phyloP scores from a whole-genome alignment of 1,284 basidiomycete genomes.

The Tilletia walkeri region DNA sequence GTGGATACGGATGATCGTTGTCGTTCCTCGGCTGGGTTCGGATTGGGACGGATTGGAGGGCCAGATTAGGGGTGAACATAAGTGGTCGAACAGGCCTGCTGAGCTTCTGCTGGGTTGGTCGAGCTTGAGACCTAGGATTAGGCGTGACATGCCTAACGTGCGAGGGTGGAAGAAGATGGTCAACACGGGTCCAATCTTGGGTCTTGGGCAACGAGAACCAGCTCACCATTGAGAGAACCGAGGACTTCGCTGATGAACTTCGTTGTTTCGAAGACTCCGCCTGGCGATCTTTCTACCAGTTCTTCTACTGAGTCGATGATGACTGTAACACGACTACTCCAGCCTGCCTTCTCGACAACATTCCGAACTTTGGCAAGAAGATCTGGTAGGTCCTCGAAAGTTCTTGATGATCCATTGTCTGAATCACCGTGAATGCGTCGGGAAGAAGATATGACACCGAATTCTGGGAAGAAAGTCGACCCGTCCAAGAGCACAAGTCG shows the following conservation, averaged over 20 bases:
- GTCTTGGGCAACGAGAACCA: too few relatives aligned
- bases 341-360: slow-evolving; percentile 15
- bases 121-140: slow-evolving; percentile 33
- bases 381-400: slow-evolving; percentile 17
- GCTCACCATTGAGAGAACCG: slow-evolving; percentile 11
- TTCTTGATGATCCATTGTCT: neutral
- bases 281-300: slow-evolving; percentile 25
- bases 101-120: slow-evolving; percentile 22
- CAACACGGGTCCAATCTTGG: too few relatives aligned
- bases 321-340: slow-evolving; percentile 27
- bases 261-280: slow-evolving; percentile 17
- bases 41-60: neutral
- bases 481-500: slow-evolving; percentile 10
- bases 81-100: slow-evolving; percentile 24
- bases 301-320: slow-evolving; percentile 42
- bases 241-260: slow-evolving; percentile 27
- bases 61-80: slow-evolving; percentile 40
- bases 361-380: slow-evolving; percentile 19
- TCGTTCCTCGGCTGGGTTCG: slow-evolving; percentile 25
- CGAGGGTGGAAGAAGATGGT: neutral
- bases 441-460: slow-evolving; percentile 20
- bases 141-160: slow-evolving; percentile 27
- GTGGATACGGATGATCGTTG: slow-evolving; percentile 28
- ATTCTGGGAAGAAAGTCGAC: slow-evolving; percentile 15
- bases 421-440: slow-evolving; percentile 20